A percentile compares a stretch with the other conserved stretches of the same genome.
These are phyloP conservation scores for Prorocentrum cordatum DNA, from an alignment of 169 alveolate genomes.

Conservation along the genomic window DNA sequence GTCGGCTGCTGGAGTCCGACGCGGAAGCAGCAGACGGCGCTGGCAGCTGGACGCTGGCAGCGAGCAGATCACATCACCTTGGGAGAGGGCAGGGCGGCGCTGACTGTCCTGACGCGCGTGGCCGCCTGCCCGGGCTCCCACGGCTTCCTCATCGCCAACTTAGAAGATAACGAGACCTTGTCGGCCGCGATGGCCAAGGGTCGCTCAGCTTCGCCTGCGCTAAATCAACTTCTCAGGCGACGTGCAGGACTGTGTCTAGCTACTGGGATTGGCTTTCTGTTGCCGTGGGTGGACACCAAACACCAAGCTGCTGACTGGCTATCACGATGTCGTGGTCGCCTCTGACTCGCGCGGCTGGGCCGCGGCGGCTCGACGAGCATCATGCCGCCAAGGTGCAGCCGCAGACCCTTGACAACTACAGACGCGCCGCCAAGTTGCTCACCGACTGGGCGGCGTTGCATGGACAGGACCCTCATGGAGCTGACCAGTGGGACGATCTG, in stretches of 20 bases:
- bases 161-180: neutral
- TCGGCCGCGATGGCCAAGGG: neutral
- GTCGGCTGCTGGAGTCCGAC: no score
- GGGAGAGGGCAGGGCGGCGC: neutral
- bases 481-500: no score
- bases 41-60: neutral
- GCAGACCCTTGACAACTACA: neutral
- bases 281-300: neutral
- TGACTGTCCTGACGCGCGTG: neutral
- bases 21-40: neutral
- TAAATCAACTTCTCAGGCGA: no score
- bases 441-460: no score
- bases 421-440: no score
- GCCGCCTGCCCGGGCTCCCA: neutral
- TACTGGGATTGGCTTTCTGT: neutral
- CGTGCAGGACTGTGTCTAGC: neutral
- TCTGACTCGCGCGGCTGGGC: neutral
- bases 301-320: neutral
- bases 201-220: neutral
- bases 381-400: neutral
- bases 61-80: neutral
- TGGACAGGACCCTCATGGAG: no score
- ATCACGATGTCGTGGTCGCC: neutral
- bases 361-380: neutral
- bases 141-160: neutral